These are phyloP conservation scores for Ophiocordyceps robertsii DNA, from an alignment of 2,329 filamentous ascomycete genomes.

Conservation along the genomic window DNA sequence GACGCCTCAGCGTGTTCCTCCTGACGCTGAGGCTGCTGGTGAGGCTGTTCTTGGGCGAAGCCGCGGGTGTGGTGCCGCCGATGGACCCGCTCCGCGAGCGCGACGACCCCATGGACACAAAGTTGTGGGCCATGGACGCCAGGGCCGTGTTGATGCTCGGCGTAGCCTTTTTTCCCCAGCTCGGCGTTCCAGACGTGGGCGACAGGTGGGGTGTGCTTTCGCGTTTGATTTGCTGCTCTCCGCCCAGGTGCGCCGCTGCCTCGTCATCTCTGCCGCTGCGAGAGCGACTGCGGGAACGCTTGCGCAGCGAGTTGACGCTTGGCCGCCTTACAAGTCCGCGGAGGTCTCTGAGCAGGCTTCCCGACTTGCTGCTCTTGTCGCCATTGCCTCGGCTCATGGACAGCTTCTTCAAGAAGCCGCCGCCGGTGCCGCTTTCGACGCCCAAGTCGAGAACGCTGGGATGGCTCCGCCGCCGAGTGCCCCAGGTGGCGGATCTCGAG, in stretches of 20 bases:
- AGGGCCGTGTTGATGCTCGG: slow-evolving; percentile 48
- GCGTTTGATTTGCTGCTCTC: slow-evolving; percentile 23
- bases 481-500: slow-evolving; percentile 55
- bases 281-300: slow-evolving; percentile 28
- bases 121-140: slow-evolving; percentile 37
- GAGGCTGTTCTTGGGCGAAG: slow-evolving; percentile 40
- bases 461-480: slow-evolving; percentile 52
- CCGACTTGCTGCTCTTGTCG: slow-evolving; percentile 31
- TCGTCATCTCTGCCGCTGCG: slow-evolving; percentile 14
- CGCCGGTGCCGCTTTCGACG: slow-evolving; percentile 38
- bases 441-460: slow-evolving; percentile 44
- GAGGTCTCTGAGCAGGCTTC: slow-evolving; percentile 32
- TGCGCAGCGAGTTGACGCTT: slow-evolving; percentile 28
- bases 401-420: slow-evolving; percentile 50
- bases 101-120: slow-evolving; percentile 41
- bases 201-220: slow-evolving; percentile 31
- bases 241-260: slow-evolving; percentile 6
- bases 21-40: slow-evolving; percentile 27
- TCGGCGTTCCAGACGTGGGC: slow-evolving; percentile 35
- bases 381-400: slow-evolving; percentile 33
- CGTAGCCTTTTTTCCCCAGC: slow-evolving; percentile 36
- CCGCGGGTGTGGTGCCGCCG: slow-evolving; percentile 32
- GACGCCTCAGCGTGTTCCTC: slow-evolving; percentile 36
- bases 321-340: slow-evolving; percentile 36
- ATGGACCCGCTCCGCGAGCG: slow-evolving; percentile 49